Conservation (phyloP, 2,329 filamentous ascomycete species). For the Fusarium sp. region DNA sequence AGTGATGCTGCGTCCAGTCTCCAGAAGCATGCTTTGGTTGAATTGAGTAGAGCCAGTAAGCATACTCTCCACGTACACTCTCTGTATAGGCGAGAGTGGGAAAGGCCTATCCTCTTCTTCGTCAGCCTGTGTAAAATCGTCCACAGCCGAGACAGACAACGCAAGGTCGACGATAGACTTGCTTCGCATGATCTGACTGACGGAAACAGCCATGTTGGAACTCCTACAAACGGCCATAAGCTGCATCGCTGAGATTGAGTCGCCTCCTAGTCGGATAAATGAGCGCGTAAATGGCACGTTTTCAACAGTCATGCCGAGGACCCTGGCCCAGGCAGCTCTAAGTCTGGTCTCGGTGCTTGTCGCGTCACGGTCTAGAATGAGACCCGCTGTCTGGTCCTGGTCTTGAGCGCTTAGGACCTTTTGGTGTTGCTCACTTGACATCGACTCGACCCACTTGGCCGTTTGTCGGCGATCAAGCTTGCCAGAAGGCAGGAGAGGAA, state of each 20-base stretch:
- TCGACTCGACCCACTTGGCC: slow-evolving; percentile 11
- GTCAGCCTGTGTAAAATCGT: neutral
- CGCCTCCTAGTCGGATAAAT: slow-evolving; percentile 33
- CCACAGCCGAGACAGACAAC: neutral
- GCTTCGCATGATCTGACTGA: slow-evolving; percentile 37
- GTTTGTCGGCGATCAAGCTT: slow-evolving; percentile 27
- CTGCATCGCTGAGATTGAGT: slow-evolving; percentile 40
- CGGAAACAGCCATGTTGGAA: slow-evolving; percentile 20
- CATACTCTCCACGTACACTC: slow-evolving; percentile 22
- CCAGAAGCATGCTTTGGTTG: slow-evolving; percentile 34
- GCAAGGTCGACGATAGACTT: slow-evolving; percentile 40
- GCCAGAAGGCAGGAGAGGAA: slow-evolving; percentile 29
- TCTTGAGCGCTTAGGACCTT: slow-evolving; percentile 15
- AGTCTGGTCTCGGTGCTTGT: slow-evolving; percentile 14
- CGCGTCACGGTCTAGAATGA: slow-evolving; percentile 17
- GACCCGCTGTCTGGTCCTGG: neutral
- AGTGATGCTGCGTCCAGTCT: slow-evolving; percentile 2
- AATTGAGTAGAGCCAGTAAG: slow-evolving; percentile 18
- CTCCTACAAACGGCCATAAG: slow-evolving; percentile 37
- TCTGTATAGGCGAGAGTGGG: slow-evolving; percentile 23
- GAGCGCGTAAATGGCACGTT: slow-evolving; percentile 31
- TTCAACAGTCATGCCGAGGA: slow-evolving; percentile 5
- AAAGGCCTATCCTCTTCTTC: slow-evolving; percentile 13
- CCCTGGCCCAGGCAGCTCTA: slow-evolving; percentile 26
- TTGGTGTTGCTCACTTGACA: slow-evolving; percentile 15